phyloP scores from a whole-genome alignment of 2,329 filamentous ascomycete genomes.

The Trichoderma gracile region DNA sequence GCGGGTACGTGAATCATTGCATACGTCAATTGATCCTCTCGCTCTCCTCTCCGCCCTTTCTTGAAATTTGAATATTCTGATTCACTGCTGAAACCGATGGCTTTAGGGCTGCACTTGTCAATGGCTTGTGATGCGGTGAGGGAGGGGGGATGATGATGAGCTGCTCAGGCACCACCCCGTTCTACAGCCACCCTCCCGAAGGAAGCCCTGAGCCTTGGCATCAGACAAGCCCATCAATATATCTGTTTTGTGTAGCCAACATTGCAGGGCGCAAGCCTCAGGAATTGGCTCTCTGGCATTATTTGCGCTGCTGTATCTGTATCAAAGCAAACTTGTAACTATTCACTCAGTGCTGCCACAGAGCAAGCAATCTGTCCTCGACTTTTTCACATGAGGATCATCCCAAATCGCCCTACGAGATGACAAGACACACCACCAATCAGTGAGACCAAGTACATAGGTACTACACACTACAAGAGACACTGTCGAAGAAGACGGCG shows the following conservation, averaged over 20 bases:
- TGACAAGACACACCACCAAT: no score
- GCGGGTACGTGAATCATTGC: neutral
- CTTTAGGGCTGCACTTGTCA: neutral
- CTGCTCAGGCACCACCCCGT: neutral
- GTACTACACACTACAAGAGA: neutral
- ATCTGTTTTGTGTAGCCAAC: constrained; percentile 9
- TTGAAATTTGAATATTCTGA: no score
- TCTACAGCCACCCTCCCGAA: constrained; percentile 1
- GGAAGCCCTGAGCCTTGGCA: neutral
- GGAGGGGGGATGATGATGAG: neutral
- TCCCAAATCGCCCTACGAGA: no score
- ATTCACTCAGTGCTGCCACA: no score
- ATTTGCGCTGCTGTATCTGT: no score
- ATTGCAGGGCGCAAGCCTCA: neutral
- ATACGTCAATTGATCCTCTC: constrained; percentile 23
- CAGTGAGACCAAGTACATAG: no score
- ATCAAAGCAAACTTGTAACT: no score
- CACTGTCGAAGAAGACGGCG: no score
- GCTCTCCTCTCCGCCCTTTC: constrained; percentile 18
- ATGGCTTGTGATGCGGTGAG: constrained; percentile 6
- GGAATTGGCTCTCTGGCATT: no score
- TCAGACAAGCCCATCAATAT: neutral
- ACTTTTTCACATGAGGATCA: no score
- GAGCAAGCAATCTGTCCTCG: no score
- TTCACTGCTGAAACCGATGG: neutral